Evolutionary conservation across 148 eudicot genomes (phyloP).

Genomic region (Amaranthus palmeri): DNA sequence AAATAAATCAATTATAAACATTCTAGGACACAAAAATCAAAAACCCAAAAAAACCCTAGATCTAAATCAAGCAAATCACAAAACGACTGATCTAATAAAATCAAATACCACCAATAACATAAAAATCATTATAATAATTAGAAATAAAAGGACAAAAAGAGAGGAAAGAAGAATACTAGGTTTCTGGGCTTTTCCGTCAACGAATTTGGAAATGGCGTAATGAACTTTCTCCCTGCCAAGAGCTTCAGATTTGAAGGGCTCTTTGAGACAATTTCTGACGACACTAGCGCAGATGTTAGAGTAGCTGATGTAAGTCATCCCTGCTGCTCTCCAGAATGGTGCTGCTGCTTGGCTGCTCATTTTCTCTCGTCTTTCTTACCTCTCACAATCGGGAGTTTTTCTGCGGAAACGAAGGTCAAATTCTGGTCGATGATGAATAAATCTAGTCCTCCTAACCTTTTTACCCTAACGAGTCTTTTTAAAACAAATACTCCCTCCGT

Average conservation of each 20-base stretch:
- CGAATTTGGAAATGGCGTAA: conserved; percentile 71
- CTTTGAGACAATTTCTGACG: conserved; percentile 88
- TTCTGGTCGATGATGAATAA: too few species aligned
- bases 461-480: too few species aligned
- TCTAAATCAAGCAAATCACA: neutral
- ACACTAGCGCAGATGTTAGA: conserved; percentile 82
- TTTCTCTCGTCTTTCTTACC: neutral
- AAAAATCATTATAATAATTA: neutral
- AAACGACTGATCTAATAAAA: neutral
- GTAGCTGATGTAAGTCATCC: conserved; percentile 94
- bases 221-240: conserved; percentile 74
- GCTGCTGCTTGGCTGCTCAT: conserved; percentile 52
- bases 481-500: too few species aligned
- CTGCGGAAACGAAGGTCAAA: neutral
- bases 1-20: neutral
- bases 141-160: neutral
- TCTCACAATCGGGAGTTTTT: neutral
- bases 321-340: conserved; percentile 94
- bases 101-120: neutral
- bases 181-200: conserved; percentile 60
- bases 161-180: conserved; percentile 39
- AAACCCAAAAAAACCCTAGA: conserved; percentile 20
- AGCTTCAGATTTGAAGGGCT: conserved; percentile 69
- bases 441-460: too few species aligned
- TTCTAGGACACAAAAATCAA: too few species aligned